phyloP scores from a whole-genome alignment of 2,329 filamentous ascomycete species.

The Daldinia eschscholtzii region DNA sequence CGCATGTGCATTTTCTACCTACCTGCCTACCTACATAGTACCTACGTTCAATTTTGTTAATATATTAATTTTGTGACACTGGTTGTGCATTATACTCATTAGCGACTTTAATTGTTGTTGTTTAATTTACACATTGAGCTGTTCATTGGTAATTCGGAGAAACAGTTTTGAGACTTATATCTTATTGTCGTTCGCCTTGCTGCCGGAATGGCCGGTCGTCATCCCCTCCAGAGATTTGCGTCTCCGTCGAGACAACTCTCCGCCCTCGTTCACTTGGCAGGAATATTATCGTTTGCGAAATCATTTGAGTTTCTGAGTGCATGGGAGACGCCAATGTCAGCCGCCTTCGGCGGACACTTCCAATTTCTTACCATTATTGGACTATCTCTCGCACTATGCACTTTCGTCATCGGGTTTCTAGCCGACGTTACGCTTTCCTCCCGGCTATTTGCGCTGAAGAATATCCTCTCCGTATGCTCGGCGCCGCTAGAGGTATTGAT shows the following conservation, averaged over 20 bases:
- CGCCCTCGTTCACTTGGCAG: conserved; percentile 69
- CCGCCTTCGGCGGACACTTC: conserved; percentile 75
- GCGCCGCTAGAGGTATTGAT: conserved; percentile 79
- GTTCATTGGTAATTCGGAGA: neutral
- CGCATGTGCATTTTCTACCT: neutral
- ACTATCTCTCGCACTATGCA: conserved; percentile 69
- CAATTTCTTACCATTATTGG: conserved; percentile 83
- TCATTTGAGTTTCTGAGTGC: conserved; percentile 65
- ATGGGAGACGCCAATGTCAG: conserved; percentile 66
- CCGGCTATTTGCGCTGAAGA: conserved; percentile 74
- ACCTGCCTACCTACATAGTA: neutral
- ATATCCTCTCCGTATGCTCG: conserved; percentile 72
- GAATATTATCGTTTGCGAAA: conserved; percentile 65
- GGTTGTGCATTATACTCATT: neutral
- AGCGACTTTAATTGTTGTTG: neutral
- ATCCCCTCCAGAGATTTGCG: conserved; percentile 74
- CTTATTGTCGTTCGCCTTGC: conserved; percentile 4
- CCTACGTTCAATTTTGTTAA: neutral
- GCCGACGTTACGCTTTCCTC: conserved; percentile 73
- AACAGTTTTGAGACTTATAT: neutral
- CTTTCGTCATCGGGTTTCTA: conserved; percentile 71
- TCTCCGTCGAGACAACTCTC: conserved; percentile 75
- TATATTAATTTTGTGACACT: neutral
- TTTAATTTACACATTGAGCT: neutral
- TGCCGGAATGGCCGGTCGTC: conserved; percentile 63